Evolutionary conservation across 2,329 filamentous ascomycete species (phyloP).

Genomic region (Phialophora macrospora): DNA sequence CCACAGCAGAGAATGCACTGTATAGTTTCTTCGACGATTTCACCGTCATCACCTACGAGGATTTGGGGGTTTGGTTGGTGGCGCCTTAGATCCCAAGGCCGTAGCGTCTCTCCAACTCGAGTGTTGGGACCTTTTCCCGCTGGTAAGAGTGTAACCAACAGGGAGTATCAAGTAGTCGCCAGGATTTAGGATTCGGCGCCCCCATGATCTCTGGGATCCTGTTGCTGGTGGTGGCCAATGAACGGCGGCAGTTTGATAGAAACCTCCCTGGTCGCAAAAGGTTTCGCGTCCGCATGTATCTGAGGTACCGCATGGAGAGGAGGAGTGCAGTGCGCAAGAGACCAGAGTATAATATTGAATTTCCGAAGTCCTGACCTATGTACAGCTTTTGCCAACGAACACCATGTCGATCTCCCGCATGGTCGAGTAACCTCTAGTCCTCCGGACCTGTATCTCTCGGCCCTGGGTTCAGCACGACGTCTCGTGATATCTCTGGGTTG

Average conservation of each 20-base stretch:
- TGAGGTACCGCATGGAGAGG: too few species aligned
- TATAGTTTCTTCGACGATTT: neutral
- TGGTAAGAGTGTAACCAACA: neutral
- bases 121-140: neutral
- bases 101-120: too few species aligned
- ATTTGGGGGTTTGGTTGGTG: neutral
- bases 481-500: conserved; percentile 3
- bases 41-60: neutral
- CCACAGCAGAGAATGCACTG: neutral
- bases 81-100: neutral
- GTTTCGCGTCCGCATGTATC: too few species aligned
- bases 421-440: neutral
- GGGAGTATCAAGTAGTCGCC: neutral
- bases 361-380: conserved; percentile 2
- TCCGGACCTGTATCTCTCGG: neutral
- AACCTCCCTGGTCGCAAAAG: too few species aligned
- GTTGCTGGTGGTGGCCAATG: neutral
- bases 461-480: conserved; percentile 12
- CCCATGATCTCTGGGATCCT: neutral
- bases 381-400: neutral
- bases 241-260: too few species aligned
- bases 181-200: neutral
- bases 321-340: neutral
- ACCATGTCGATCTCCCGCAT: neutral
- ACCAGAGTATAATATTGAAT: neutral